Conservation (phyloP, 169 alveolate species). For the Eimeria necatrix region DNA sequence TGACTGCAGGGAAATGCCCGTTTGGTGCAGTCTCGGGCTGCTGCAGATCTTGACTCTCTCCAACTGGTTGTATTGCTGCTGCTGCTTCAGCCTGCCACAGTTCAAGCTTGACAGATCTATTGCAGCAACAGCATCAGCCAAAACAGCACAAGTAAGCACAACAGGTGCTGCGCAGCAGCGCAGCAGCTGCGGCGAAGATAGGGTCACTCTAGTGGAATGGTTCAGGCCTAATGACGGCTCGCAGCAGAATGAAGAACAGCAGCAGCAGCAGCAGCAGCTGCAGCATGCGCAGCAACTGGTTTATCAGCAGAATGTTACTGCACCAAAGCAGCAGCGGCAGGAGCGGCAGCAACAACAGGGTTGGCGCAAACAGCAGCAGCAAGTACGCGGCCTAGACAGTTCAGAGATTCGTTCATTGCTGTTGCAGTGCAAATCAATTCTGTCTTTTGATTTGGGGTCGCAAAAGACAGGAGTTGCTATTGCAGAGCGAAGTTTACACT, state of each 20-base stretch:
- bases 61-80: not conserved
- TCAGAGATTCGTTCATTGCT: slow-evolving; percentile 1
- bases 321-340: not conserved
- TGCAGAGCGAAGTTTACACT: not conserved
- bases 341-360: not conserved
- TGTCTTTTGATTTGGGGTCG: slow-evolving; percentile 10
- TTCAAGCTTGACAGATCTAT: not conserved
- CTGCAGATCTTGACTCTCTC: not conserved
- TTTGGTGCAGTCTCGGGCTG: not conserved
- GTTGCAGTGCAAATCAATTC: not conserved
- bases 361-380: slow-evolving; percentile 4
- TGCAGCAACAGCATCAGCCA: not conserved
- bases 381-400: not conserved
- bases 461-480: slow-evolving; percentile 21
- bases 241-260: slow-evolving; percentile 21
- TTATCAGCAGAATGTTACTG: not conserved
- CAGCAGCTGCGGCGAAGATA: not conserved
- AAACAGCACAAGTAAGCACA: not conserved
- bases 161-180: not conserved
- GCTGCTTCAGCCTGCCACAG: slow-evolving; percentile 7
- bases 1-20: not conserved
- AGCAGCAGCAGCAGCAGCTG: slow-evolving; percentile 29
- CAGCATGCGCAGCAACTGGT: not conserved
- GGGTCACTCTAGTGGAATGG: slow-evolving; percentile 4
- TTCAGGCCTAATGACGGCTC: not conserved